Base-by-base conservation (phyloP, 352 stramenopile species). In the Pythium periplocum region DNA sequence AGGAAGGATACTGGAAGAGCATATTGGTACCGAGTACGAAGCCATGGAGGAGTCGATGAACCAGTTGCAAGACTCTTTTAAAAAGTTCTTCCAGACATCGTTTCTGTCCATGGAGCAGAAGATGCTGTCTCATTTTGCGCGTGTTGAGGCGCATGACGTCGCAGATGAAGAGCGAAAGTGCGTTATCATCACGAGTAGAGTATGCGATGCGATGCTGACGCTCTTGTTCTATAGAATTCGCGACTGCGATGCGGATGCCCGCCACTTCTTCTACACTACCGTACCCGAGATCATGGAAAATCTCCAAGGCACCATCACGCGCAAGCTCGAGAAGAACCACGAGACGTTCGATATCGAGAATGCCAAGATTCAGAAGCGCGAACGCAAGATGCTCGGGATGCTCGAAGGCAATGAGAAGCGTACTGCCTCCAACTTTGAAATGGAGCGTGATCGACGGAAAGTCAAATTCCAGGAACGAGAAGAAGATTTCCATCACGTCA, bases 281-380 rank as follows among this genome's bases (percentile, higher is more conserved):
- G 82, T 97, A n/a, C 88, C 90, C 4, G 68, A 77, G 39, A 88
- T 91, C 62, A 93, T 97, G 62, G 88, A 97, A 55, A 76, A 77
- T 31, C 68, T 96, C 45, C 87, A 93, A 45, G 87, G 88, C 34
- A 69, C 75, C 26, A 91, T 97, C 51, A 95, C 88, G 12, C 77
- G 86, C 4, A 91, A 90, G 48, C 73, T 97, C 12, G 73, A 92
- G 48, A 96, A 96, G 67, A 90, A 84, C 52, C 75, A 91, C 65
- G 89, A 97, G 66, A 93, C 80, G 6, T 96, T 97, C 59, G 86
- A 97, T 63, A 96, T 97, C 47, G 88, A 97, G 51, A 97, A 97
- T 62, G 82, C 88, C 52, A 97, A 97, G 68, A 91, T 94, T 31
- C 69, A 82, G 40, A 96, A 96, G 66, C 81, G 87, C 38, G 88